phyloP scores from a whole-genome alignment of 2,329 filamentous ascomycete species.

The Colletotrichum filicis region DNA sequence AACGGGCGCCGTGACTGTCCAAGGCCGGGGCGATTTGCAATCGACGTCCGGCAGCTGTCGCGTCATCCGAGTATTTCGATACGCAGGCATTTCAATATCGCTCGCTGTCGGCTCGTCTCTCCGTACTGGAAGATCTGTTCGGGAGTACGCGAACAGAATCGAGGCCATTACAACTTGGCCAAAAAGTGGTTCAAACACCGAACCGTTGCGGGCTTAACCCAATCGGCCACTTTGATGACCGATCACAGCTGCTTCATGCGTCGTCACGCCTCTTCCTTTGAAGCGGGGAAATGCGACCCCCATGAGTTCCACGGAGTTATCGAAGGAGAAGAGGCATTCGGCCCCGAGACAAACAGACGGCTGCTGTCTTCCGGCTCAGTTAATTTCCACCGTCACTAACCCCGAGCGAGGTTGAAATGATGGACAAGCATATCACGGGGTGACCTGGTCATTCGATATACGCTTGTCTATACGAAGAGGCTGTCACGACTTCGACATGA shows the following conservation, averaged over 20 bases:
- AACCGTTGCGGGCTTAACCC: not conserved
- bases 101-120: not conserved
- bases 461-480: not conserved
- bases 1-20: not conserved
- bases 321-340: not conserved
- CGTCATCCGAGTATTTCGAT: not conserved
- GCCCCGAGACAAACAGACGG: not conserved
- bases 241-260: conserved; percentile 7
- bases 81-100: not conserved
- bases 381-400: not conserved
- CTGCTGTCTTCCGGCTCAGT: not conserved
- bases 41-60: not conserved
- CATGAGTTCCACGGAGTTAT: not conserved
- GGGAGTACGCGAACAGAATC: conserved; percentile 1
- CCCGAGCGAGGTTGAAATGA: not conserved
- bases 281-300: conserved; percentile 1
- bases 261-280: conserved; percentile 12
- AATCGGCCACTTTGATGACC: not conserved
- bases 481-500: not conserved
- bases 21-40: not conserved
- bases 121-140: not conserved
- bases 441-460: not conserved
- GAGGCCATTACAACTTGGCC: not conserved
- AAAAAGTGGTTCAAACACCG: conserved; percentile 28
- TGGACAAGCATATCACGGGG: not conserved